Evolutionary conservation across 345 rosid genomes (phyloP), one percentile per base, ranked within the genome.

Genomic region (Euclidium syriacum): DNA sequence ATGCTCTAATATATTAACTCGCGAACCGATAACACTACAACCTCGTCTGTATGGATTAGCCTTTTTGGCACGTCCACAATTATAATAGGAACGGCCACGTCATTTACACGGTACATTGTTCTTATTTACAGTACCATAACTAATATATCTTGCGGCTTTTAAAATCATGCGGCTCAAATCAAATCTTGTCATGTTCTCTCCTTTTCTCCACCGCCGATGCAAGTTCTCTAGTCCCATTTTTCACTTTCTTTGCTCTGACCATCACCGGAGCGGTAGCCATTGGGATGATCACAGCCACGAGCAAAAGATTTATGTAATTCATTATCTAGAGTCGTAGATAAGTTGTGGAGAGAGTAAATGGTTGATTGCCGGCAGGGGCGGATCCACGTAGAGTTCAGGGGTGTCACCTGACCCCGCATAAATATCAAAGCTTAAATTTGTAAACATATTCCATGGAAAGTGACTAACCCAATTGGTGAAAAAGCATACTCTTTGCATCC

Each of bases 41-140:
- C 83, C 81, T 47, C 81, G 77, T 8, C 3, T 61, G 25, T 75
- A 80, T 10, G 78, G 80, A 57, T 81, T 81, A 35, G 73, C 79
- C 55, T 0, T 48, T 18, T 29, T 40, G n/a, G 51, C 33, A 9
- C 4, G 10, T 5, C 62, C 65, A 48, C 81, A 80, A 26, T 44
- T 66, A 44, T 82, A 82, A 70, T 80, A 78, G 9, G 81, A 80
- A 1, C 35, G 26, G 5, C 87, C 82, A 6, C 76, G 74, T 11
- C 58, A 48, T 20, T 34, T 64, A 75, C 82, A 77, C 7, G 84
- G 84, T 2, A 72, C 52, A 0, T 32, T 18, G 38, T 73, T 30
- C 33, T 23, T 52, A 50, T 29, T 62, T 27, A 79, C 41, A 12
- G 80, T 78, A 4, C 18, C 32, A 20, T 82, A 80, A 69, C 87